These are phyloP conservation scores for Adansonia grandidieri DNA, from an alignment of 441 rosid genomes.

Conservation along the genomic window DNA sequence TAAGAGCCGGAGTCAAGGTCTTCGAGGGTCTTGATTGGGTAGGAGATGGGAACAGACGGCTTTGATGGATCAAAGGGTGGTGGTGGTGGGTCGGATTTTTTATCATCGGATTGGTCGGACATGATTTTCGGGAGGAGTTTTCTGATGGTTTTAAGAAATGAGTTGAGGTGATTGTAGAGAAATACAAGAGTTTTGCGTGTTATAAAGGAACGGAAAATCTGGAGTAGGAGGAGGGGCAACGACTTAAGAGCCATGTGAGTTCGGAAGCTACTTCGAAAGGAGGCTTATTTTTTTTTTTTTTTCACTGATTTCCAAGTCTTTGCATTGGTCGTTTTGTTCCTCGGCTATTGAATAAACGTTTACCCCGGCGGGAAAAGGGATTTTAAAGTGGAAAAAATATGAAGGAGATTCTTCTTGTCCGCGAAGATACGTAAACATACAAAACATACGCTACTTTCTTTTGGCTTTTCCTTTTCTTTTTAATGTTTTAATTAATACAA, in stretches of 20 bases:
- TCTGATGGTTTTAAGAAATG: slow-evolving; percentile 23
- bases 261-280: neutral
- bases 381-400: no score
- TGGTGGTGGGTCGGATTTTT: slow-evolving; percentile 20
- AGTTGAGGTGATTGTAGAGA: slow-evolving; percentile 40
- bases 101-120: slow-evolving; percentile 36
- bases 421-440: no score
- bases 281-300: no score
- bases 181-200: slow-evolving; percentile 30
- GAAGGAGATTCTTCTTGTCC: no score
- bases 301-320: no score
- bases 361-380: neutral
- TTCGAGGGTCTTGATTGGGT: slow-evolving; percentile 69
- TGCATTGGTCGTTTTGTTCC: neutral
- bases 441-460: no score
- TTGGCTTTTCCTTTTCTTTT: no score
- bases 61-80: slow-evolving; percentile 54
- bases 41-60: slow-evolving; percentile 72
- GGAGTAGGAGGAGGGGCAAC: neutral
- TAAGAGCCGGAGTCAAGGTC: slow-evolving; percentile 66
- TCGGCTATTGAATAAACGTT: no score
- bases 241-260: neutral
- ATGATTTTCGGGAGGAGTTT: slow-evolving; percentile 18
- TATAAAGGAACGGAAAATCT: slow-evolving; percentile 36
- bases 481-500: no score